Evolutionary conservation across 2,329 filamentous ascomycete genomes (phyloP), one percentile per base, ranked within the genome.

Genomic region (Parastagonospora nodorum): DNA sequence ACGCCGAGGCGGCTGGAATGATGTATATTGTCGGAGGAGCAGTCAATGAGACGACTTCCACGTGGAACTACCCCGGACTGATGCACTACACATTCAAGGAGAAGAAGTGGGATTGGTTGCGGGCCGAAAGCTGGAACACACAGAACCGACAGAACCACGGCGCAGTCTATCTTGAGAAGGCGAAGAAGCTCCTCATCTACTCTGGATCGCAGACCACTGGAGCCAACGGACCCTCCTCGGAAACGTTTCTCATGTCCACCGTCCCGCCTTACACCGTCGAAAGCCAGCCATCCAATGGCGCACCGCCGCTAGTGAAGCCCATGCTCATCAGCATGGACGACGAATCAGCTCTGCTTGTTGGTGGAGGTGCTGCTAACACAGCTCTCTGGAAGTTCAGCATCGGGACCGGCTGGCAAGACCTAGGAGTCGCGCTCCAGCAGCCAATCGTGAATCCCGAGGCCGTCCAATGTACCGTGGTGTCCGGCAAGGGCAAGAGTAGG

Each of bases 1-100:
- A 86, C 48, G 86, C 86, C 32, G 83, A 81, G 19, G 81, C 87
- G 35, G 75, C 83, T 44, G 80, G 87, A 4, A 88, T 82, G 24
- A 80, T 97, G 28, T 96, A 88, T 68, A 82, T 97, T 40, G 85
- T 97, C 32, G 93, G 93, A 61, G 93, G 93, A 46, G 67, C 72
- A 14, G 58, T 63, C 27, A 74, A 72, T 29, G 68, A 58, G 42
- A 73, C 73, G 6, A 67, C 64, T 8, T 55, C 64, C 8, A 48
- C 51, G 2, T 71, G 80, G 50, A 75, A 80, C 12, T 95, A 94
- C 68, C 76, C 83, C 8, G 93, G 93, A 9, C 73, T 97, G 45
- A 92, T 96, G 74, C 77, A 82, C 59, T 89, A 84, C 65, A 79
- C 77, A 2, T 87, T 88, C 61, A 67, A 74, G 4, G 71, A 80